A percentile compares a stretch with the other conserved stretches of the same genome.
Evolutionary conservation across 345 rosid genomes (phyloP).

Genomic region (Citropsis articulata): DNA sequence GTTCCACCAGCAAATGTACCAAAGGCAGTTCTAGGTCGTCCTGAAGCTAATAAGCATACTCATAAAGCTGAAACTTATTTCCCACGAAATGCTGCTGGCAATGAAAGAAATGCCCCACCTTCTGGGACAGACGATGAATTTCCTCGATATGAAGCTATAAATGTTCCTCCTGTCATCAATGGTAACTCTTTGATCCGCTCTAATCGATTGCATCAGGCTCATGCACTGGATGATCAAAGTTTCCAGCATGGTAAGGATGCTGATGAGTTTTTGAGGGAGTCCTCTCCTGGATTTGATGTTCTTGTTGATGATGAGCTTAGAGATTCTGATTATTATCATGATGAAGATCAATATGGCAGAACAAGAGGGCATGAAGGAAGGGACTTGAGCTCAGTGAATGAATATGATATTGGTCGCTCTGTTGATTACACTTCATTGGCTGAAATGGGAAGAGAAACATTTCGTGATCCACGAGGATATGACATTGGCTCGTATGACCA

Average conservation of each 20-base stretch:
- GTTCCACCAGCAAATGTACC: conserved; percentile 26
- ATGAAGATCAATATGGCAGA: conserved; percentile 66
- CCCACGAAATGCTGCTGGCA: conserved; percentile 28
- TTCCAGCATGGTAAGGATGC: conserved; percentile 59
- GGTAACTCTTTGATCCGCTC: conserved; percentile 35
- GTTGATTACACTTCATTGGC: conserved; percentile 44
- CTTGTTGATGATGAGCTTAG: conserved; percentile 83
- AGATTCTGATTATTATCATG: conserved; percentile 65
- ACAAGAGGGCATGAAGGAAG: conserved; percentile 52
- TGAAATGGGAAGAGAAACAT: conserved; percentile 47
- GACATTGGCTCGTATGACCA: conserved; percentile 40
- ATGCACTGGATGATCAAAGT: conserved; percentile 48
- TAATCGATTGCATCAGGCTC: conserved; percentile 39
- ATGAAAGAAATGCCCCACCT: conserved; percentile 32
- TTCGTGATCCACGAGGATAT: conserved; percentile 39
- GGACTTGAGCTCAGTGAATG: conserved; percentile 46
- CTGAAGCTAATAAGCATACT: conserved; percentile 30
- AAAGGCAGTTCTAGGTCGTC: conserved; percentile 27
- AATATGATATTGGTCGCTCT: conserved; percentile 45
- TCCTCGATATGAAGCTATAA: conserved; percentile 34
- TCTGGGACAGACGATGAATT: conserved; percentile 35
- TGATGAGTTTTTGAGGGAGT: conserved; percentile 72
- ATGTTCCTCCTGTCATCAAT: conserved; percentile 30
- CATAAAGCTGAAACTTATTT: conserved; percentile 31
- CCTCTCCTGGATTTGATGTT: conserved; percentile 97